These are phyloP conservation scores for Lepiota brunneoincarnata DNA, from an alignment of 768 basidiomycete species.

Conservation along the genomic window DNA sequence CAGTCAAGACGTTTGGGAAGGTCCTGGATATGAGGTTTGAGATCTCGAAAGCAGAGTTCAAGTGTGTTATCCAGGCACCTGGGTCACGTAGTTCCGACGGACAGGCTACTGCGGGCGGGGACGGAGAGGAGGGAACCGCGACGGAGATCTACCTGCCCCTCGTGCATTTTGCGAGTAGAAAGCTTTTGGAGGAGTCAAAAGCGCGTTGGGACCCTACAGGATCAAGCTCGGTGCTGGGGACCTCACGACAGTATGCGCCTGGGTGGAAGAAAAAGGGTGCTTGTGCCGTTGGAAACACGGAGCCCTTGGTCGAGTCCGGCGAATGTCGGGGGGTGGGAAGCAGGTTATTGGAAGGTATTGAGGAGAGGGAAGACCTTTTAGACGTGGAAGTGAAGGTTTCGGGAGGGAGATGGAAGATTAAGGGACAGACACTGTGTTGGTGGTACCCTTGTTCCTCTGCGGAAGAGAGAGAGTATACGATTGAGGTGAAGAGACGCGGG, in stretches of 20 bases:
- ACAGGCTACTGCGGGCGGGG: constrained; percentile 48
- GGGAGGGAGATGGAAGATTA: constrained; percentile 38
- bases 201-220: constrained; percentile 9
- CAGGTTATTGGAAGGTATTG: constrained; percentile 15
- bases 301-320: not conserved
- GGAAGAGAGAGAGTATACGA: constrained; percentile 29
- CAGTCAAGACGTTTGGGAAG: constrained; percentile 68
- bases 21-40: constrained; percentile 73
- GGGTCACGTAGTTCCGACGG: constrained; percentile 31
- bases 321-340: constrained; percentile 6
- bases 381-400: constrained; percentile 46
- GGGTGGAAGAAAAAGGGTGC: not conserved
- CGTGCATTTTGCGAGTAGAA: constrained; percentile 73
- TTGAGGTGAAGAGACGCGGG: constrained; percentile 28
- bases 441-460: constrained; percentile 41
- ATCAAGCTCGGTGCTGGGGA: constrained; percentile 3
- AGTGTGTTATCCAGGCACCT: constrained; percentile 47
- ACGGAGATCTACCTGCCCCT: constrained; percentile 93
- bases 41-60: constrained; percentile 66
- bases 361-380: constrained; percentile 23
- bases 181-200: constrained; percentile 23
- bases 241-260: constrained; percentile 3
- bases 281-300: not conserved
- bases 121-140: constrained; percentile 34
- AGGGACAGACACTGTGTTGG: constrained; percentile 51